Percentiles rank a stretch among this genome's conserved stretches.
These are phyloP conservation scores for Anastatica hierochuntica DNA, from an alignment of 345 rosid species.

Conservation along the genomic window DNA sequence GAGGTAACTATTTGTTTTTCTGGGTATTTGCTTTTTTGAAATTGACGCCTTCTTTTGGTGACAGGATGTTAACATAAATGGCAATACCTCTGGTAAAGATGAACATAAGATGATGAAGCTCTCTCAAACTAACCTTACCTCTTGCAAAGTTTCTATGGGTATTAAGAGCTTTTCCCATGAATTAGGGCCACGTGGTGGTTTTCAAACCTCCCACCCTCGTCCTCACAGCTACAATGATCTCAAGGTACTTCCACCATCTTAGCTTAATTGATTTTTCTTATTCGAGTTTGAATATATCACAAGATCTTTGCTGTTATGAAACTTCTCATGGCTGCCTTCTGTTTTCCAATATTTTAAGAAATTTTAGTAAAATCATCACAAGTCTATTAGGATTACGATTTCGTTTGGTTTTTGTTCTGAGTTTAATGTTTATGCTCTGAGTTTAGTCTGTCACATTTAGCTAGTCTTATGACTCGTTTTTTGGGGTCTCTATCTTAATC, in stretches of 20 bases:
- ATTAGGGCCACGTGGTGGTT: slow-evolving; percentile 61
- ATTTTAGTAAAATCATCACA: neutral
- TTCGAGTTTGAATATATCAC: neutral
- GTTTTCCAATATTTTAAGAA: neutral
- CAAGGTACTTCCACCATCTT: slow-evolving; percentile 23
- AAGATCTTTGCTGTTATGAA: neutral
- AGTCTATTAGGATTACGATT: too few species aligned
- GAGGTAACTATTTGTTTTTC: slow-evolving; percentile 31
- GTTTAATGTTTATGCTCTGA: too few species aligned
- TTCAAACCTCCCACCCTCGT: slow-evolving; percentile 39
- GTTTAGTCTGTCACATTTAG: too few species aligned
- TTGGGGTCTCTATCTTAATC: neutral
- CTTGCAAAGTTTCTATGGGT: slow-evolving; percentile 36
- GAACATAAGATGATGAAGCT: slow-evolving; percentile 27
- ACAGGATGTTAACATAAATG: slow-evolving; percentile 35
- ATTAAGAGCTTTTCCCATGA: slow-evolving; percentile 76
- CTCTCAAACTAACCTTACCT: slow-evolving; percentile 18
- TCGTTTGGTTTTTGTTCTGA: too few species aligned
- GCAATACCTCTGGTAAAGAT: slow-evolving; percentile 21
- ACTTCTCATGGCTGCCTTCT: neutral
- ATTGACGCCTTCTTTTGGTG: slow-evolving; percentile 2
- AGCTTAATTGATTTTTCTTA: neutral
- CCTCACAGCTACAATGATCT: slow-evolving; percentile 64
- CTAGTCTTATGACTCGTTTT: neutral
- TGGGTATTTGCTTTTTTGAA: neutral